phyloP scores from a whole-genome alignment of 2,329 filamentous ascomycete species.

The Diaporthe sp. region DNA sequence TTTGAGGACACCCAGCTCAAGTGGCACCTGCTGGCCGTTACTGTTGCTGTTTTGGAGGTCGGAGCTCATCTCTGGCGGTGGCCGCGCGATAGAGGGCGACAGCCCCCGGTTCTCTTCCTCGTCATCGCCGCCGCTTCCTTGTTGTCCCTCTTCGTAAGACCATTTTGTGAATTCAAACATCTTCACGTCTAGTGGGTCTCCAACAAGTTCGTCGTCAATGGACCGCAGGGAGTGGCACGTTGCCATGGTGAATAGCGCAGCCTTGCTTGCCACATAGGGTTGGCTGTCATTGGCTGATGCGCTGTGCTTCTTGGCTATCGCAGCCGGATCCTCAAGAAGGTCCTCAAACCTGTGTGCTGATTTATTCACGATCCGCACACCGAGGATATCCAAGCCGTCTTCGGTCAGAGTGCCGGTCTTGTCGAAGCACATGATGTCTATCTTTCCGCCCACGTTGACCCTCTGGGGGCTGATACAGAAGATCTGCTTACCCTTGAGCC shows the following conservation, averaged over 20 bases:
- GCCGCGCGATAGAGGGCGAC: slow-evolving; percentile 89
- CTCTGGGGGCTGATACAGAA: slow-evolving; percentile 98
- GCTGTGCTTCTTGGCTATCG: slow-evolving; percentile 63
- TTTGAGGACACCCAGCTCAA: slow-evolving; percentile 92
- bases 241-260: slow-evolving; percentile 92
- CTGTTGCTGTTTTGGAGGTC: slow-evolving; percentile 63
- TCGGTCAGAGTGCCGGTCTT: slow-evolving; percentile 99
- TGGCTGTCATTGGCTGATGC: slow-evolving; percentile 46
- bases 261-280: slow-evolving; percentile 56
- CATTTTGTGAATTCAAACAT: slow-evolving; percentile 99
- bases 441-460: slow-evolving; percentile 95
- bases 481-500: slow-evolving; percentile 89
- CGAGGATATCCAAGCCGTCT: slow-evolving; percentile 93
- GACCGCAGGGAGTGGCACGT: slow-evolving; percentile 93
- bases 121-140: slow-evolving; percentile 72
- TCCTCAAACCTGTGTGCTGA: slow-evolving; percentile 77
- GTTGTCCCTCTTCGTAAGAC: slow-evolving; percentile 90
- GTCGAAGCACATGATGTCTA: slow-evolving; percentile 97
- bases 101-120: slow-evolving; percentile 82
- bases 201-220: slow-evolving; percentile 89
- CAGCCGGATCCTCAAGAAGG: slow-evolving; percentile 74
- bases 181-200: slow-evolving; percentile 94
- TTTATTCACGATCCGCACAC: slow-evolving; percentile 81
- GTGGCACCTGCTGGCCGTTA: slow-evolving; percentile 58
- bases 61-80: slow-evolving; percentile 69